Evolutionary conservation across 2,329 filamentous ascomycete species (phyloP), one percentile per base, ranked within the genome.

Genomic region (Trichoderma harzianum): DNA sequence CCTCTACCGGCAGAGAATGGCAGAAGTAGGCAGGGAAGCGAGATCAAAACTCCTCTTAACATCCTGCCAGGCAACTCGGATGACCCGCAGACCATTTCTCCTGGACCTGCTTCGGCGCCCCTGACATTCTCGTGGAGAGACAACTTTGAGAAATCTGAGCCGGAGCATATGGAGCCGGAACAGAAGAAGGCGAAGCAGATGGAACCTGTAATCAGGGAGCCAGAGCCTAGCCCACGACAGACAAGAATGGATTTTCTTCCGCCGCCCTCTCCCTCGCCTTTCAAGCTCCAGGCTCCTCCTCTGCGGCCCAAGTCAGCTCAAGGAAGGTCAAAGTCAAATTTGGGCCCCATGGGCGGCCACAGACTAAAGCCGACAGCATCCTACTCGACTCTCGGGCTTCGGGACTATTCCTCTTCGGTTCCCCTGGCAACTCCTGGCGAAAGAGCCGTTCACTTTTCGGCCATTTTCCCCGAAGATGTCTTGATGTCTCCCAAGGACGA

Each of bases 401-500:
- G 83, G 53, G 82, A 81, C 53, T 61, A 64, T 47, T 62, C 51
- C 18, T 64, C 78, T 11, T 74, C 73, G 28, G 76, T 78, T 21
- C 60, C 55, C 21, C 16, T 36, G n/a, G 43, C 80, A 72, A 47
- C 76, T 24, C 74, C 76, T 11, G 74, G 78, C 4, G 80, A 81
- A 69, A 78, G 82, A 77, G 81, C 81, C 73, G 76, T 84, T 34
- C 73, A 80, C 11, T 76, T 84, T 26, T 74, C 75, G 71, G 81
- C 72, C 72, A 78, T 77, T 21, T 80, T 76, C 70, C 74, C 83
- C 1, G 82, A 84, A 16, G 84, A 87, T 61, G 84, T 89, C 14
- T 81, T 93, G 11, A 86, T 93, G 85, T 94, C 92, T 3, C 92
- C 93, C 0, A 87, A 92, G 57, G 90, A 86, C 1, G 90, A 92